Percentiles rank a stretch among this genome's conserved stretches.
These are phyloP conservation scores for Rhinocladiella similis DNA, from an alignment of 2,329 filamentous ascomycete genomes.

Conservation along the genomic window DNA sequence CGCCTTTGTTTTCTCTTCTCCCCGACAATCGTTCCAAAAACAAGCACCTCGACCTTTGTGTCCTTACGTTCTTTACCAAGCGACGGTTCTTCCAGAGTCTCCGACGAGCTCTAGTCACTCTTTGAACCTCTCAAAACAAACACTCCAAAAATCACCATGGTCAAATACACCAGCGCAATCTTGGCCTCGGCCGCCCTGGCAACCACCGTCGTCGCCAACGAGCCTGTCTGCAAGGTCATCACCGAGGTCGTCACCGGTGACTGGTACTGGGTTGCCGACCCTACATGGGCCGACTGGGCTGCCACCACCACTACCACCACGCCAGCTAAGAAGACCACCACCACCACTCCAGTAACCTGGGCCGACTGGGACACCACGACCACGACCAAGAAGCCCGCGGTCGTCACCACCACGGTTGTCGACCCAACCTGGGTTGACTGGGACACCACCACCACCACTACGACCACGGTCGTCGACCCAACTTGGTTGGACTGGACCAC, in stretches of 20 bases:
- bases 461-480: neutral
- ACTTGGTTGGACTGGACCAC: slow-evolving; percentile 1
- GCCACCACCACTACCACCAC: slow-evolving; percentile 5
- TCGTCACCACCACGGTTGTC: neutral
- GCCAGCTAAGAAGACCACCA: neutral
- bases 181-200: slow-evolving; percentile 14
- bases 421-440: slow-evolving; percentile 10
- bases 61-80: slow-evolving; percentile 17
- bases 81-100: slow-evolving; percentile 20
- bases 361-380: slow-evolving; percentile 12
- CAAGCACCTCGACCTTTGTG: slow-evolving; percentile 16
- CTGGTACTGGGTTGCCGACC: slow-evolving; percentile 9
- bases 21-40: neutral
- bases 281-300: neutral
- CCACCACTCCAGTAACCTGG: neutral
- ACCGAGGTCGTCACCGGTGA: slow-evolving; percentile 16
- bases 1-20: neutral
- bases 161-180: slow-evolving; percentile 10
- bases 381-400: slow-evolving; percentile 1
- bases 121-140: slow-evolving; percentile 9
- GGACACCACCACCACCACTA: slow-evolving; percentile 3
- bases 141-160: slow-evolving; percentile 8
- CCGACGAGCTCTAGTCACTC: slow-evolving; percentile 21
- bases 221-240: slow-evolving; percentile 15
- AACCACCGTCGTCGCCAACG: slow-evolving; percentile 10